Evolutionary conservation across 495 filamentous ascomycete genomes (phyloP), one percentile per base, ranked within the genome.

Genomic region (Aspergillus homomorphus): DNA sequence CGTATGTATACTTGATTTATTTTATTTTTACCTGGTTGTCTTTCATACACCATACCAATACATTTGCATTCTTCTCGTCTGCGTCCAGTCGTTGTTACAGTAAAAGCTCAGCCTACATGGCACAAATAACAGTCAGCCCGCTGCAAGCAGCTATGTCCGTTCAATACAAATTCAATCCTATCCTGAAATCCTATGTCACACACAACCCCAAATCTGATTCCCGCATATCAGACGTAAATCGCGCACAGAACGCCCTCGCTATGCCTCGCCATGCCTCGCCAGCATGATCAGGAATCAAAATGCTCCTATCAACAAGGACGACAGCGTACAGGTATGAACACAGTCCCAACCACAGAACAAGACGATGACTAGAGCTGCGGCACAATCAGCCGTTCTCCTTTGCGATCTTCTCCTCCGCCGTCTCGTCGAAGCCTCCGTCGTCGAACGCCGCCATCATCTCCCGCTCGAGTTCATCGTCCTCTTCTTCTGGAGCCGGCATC

Each of bases 361-460:
- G 16, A 45, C 10, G n/a, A 28, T 9, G 33, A 10, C 33, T 38
- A 38, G 12, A 28, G 24, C 46, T 43, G 38, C 20, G 7, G 52
- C 33, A 57, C 41, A 42, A 49, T 57, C 51, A 74, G 16, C 65
- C 68, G 53, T 70, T 68, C 20, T 75, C 73, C 9, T 62, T 64
- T 8, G 61, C 66, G 46, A 57, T 42, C 20, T 69, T 63, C 33
- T 63, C 69, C 43, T 75, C 73, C n/a, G 61, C 70, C 30, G 65
- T 63, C 8, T 62, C 54, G 46, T 76, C 70, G 59, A 65, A 70
- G 7, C 76, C 74, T 4, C 72, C 74, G 12, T 81, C 80, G 56
- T 86, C 84, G 51, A 89, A 81, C 45, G 85, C 87, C 0, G 85
- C 86, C 64, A 86, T 66, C 69, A 91, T 78, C 59, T 90, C 85